Evolutionary conservation across 73 alveolate species (phyloP), one percentile per base, ranked within the genome.

Genomic region (Uronychia setigera): DNA sequence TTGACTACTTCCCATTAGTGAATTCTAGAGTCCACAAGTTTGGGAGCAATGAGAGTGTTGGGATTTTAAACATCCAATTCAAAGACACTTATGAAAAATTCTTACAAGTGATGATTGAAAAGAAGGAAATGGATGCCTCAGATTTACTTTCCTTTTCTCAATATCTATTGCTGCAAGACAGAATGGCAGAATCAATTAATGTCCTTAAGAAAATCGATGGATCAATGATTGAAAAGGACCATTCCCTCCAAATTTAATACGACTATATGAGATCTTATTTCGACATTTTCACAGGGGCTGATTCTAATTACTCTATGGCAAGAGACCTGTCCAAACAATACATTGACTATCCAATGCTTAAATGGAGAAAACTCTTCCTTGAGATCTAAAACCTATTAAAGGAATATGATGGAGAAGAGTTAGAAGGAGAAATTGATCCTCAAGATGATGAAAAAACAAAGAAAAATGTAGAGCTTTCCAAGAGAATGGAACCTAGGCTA

Each of bases 1-100:
- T 93, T 34, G 99, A 97, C 58, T 97, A 96, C 82, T 89, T 77
- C 92, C 99, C 99, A 26, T 80, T 97, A 79, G 89, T 95, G 26
- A 97, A 97, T 74, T 94, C 98, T 31, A 90, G 99, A 93, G 99
- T 92, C 57, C 98, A 96, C 83, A 91, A 92, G 80, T 89, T 96
- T 14, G 97, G 97, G 14, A 82, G 85, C 59, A 86, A 82, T 11
- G 35, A 76, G 33, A 86, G 80, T 31, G 31, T n/a, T n/a, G 74
- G 79, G 30, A 85, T 90, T 34, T 77, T 88, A 31, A 88, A 88
- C 76, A 78, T 26, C 29, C 74, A 82, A 32, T 76, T 88, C 59
- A 88, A 75, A 58, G 76, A 82, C 34, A 83, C 94, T 33, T 88
- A 83, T 33, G 26, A 46, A 34, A 46, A 26, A 28, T 59, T 88